These are phyloP conservation scores for Nicotiana otophora DNA, from an alignment of 257 asterid genomes.

Conservation along the genomic window DNA sequence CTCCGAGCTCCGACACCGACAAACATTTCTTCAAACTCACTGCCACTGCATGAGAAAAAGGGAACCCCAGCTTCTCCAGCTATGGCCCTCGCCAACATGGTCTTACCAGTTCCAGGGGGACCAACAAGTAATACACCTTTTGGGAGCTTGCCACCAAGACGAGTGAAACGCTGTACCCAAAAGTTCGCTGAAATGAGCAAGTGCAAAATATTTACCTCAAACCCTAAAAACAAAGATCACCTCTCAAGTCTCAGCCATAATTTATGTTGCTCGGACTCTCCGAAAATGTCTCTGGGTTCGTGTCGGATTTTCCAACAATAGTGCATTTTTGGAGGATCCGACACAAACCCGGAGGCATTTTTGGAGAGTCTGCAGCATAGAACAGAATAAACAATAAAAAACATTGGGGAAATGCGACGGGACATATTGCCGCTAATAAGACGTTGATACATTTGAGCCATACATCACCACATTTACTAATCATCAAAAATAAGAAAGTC, in stretches of 20 bases:
- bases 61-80: conserved; percentile 99
- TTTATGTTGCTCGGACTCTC: too few species aligned
- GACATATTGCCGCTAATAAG: neutral
- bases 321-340: too few species aligned
- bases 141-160: conserved; percentile 98
- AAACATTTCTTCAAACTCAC: conserved; percentile 98
- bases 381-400: neutral
- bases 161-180: conserved; percentile 72
- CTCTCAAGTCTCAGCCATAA: neutral
- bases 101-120: conserved; percentile 97
- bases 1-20: conserved; percentile 98
- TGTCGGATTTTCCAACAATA: too few species aligned
- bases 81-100: conserved; percentile 97
- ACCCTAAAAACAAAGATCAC: neutral
- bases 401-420: neutral
- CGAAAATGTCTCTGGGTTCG: too few species aligned
- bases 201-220: neutral
- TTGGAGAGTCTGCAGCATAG: too few species aligned
- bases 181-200: conserved; percentile 3
- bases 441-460: neutral
- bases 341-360: too few species aligned
- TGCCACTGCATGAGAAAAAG: conserved; percentile 93
- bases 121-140: conserved; percentile 95
- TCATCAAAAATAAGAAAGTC: neutral
- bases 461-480: neutral